phyloP scores from a whole-genome alignment of 306 rosid species.

The Mucuna pruriens region DNA sequence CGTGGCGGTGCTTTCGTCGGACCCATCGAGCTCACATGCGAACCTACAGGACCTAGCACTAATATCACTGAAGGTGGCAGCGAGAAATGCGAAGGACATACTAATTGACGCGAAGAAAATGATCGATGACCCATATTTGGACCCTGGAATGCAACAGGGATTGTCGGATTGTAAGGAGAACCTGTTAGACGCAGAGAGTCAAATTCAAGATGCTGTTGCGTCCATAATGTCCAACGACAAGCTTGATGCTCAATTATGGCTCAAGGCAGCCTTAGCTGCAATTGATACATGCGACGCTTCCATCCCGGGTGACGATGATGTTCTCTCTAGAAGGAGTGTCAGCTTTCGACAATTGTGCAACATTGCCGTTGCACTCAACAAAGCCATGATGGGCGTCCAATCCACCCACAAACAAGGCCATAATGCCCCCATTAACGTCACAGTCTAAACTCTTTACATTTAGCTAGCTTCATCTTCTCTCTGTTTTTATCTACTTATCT shows the following conservation, averaged over 20 bases:
- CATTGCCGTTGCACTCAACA: slow-evolving; percentile 35
- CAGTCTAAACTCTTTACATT: too few species aligned
- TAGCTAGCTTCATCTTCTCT: too few species aligned
- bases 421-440: too few species aligned
- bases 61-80: slow-evolving; percentile 31
- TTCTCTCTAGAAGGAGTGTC: background rate
- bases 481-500: too few species aligned
- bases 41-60: slow-evolving; percentile 13
- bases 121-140: slow-evolving; percentile 19
- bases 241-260: slow-evolving; percentile 32
- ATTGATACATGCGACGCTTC: slow-evolving; percentile 44
- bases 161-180: slow-evolving; percentile 49
- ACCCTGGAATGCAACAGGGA: slow-evolving; percentile 42
- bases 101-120: background rate
- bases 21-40: background rate
- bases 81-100: background rate
- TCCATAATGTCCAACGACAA: background rate
- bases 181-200: slow-evolving; percentile 36
- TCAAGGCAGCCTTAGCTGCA: slow-evolving; percentile 45
- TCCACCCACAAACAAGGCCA: too few species aligned
- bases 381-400: background rate
- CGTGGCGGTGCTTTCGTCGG: background rate
- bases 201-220: slow-evolving; percentile 39
- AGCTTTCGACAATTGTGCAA: slow-evolving; percentile 43
- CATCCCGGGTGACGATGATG: slow-evolving; percentile 36